Percentiles rank a stretch among this genome's conserved stretches.
Evolutionary conservation across 2,329 filamentous ascomycete species (phyloP).

Genomic region (Amauroascus niger): DNA sequence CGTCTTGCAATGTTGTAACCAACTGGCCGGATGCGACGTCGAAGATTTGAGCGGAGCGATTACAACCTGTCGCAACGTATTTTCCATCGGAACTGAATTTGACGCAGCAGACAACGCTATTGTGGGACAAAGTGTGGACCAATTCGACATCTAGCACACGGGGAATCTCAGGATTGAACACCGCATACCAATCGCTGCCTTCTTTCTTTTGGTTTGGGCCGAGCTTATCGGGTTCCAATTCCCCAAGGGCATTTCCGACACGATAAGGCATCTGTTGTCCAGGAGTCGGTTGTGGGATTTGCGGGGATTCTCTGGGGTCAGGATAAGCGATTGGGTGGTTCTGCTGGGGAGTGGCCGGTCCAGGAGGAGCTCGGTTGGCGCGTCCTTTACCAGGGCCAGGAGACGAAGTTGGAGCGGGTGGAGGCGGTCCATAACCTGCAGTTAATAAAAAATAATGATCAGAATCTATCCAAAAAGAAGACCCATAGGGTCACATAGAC

Average conservation of each 20-base stretch:
- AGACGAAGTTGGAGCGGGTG: slow-evolving; percentile 74
- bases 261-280: slow-evolving; percentile 42
- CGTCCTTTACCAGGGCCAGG: slow-evolving; percentile 72
- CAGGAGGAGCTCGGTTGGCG: slow-evolving; percentile 52
- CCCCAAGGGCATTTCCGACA: slow-evolving; percentile 64
- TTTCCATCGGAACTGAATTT: slow-evolving; percentile 93
- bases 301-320: slow-evolving; percentile 70
- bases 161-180: slow-evolving; percentile 88
- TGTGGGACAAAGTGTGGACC: slow-evolving; percentile 82
- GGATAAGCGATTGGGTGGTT: slow-evolving; percentile 80
- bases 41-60: slow-evolving; percentile 98
- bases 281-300: slow-evolving; percentile 73
- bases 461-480: slow-evolving; percentile 21
- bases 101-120: slow-evolving; percentile 97
- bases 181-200: slow-evolving; percentile 85
- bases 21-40: slow-evolving; percentile 81
- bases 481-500: neutral
- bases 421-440: slow-evolving; percentile 67
- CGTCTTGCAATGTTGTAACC: slow-evolving; percentile 82
- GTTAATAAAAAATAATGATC: slow-evolving; percentile 34
- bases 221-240: slow-evolving; percentile 77
- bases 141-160: slow-evolving; percentile 87
- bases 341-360: slow-evolving; percentile 82
- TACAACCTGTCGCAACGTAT: slow-evolving; percentile 93
- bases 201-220: slow-evolving; percentile 82